phyloP scores from a whole-genome alignment of 768 basidiomycete species.

The Tylopilus subfusipes region DNA sequence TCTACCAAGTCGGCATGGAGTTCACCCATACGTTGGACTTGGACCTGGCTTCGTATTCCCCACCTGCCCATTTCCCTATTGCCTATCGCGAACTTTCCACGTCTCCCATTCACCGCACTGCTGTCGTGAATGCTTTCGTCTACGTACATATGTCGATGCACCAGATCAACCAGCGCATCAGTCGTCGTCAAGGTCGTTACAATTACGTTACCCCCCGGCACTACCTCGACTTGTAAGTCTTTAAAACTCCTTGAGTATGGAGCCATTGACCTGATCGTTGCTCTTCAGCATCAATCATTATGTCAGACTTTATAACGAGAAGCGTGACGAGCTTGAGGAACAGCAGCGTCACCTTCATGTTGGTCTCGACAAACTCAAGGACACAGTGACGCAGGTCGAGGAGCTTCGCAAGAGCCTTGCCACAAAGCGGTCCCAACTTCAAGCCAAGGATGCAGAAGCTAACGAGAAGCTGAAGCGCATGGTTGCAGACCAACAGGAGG shows the following conservation, averaged over 20 bases:
- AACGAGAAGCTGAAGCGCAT: conserved; percentile 97
- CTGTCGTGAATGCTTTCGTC: conserved; percentile 91
- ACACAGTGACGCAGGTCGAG: conserved; percentile 96
- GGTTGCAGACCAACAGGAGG: conserved; percentile 98
- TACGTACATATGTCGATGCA: conserved; percentile 88
- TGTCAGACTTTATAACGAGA: conserved; percentile 91
- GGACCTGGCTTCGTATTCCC: conserved; percentile 76
- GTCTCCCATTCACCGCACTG: conserved; percentile 87
- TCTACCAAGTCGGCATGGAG: conserved; percentile 97
- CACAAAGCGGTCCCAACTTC: conserved; percentile 86
- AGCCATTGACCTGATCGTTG: conserved; percentile 3
- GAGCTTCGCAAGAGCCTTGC: conserved; percentile 93
- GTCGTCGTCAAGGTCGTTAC: conserved; percentile 90
- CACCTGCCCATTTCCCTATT: conserved; percentile 83
- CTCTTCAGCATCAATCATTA: conserved; percentile 88
- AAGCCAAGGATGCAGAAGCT: conserved; percentile 91
- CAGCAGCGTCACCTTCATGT: conserved; percentile 98
- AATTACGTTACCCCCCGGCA: conserved; percentile 97
- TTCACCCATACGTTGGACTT: conserved; percentile 94
- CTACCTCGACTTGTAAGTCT: conserved; percentile 94
- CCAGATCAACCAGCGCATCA: conserved; percentile 83
- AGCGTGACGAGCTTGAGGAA: conserved; percentile 95
- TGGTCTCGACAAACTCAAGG: conserved; percentile 92
- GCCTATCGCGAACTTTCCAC: conserved; percentile 79
- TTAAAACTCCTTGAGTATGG: neutral